Base-by-base conservation (phyloP, 129 eudicot species). In the Pulicaria dysenterica region DNA sequence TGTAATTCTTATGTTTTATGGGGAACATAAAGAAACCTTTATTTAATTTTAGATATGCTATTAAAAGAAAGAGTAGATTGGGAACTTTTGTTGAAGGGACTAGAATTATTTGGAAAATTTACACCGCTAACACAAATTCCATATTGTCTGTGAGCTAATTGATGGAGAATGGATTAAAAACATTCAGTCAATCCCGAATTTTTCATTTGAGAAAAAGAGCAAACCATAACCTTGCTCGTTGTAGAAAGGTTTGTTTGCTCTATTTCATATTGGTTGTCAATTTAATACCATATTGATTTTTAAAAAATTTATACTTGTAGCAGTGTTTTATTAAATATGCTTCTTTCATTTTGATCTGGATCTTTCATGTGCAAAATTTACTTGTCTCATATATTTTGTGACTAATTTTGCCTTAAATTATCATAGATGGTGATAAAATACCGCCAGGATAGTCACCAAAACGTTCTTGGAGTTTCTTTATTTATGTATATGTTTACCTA, bases 241-340 rank as follows among this genome's bases (percentile, higher is more conserved):
- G 15, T 54, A 58, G 55, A 50, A 80, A 58, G 79, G 83, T 69
- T 73, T 69, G 79, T 58, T 69, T 19, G 75, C 37, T 58, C 65
- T 16, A 67, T 42, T 55, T 16, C 43, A 47, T 49, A 53, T 39
- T 17, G 75, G 53, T 66, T 60, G 19, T 62, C 40, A n/a, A 45
- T n/a, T 56, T 67, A 12, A 34, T 71, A 37, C 12, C 71, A 58
- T 50, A 70, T 62, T 13, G 44, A 62, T 70, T 45, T 58, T 51
- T 44, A 42, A 53, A 2, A 7, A 50, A 41, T 14, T 43, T 38
- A 19, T 16, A 47, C 43, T 55, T 46, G 31, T 64, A 43, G 14
- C 19, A 45, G 63, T 36, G 59, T 45, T 48, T 46, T 8, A 14
- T 71, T 43, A 13, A 34, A 70, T 69, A 24, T 36, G 13, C 70